phyloP scores from a whole-genome alignment of 805 yeast genomes.

The Zygotorulaspora chibaensis region DNA sequence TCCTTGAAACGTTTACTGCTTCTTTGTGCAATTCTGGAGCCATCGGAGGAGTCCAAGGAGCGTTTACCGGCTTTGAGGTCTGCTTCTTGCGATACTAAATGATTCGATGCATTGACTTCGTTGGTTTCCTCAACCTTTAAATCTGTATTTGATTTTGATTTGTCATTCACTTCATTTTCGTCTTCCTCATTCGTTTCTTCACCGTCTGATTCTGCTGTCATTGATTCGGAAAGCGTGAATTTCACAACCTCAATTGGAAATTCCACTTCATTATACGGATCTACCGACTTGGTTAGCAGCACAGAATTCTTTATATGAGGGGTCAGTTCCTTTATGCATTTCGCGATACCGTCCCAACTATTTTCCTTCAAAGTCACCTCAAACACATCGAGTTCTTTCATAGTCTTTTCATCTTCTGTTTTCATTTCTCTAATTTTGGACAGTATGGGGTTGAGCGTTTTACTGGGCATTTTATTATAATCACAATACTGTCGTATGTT shows the following conservation, averaged over 20 bases:
- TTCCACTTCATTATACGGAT: slow-evolving; percentile 49
- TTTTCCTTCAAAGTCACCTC: slow-evolving; percentile 22
- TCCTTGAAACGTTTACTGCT: slow-evolving; percentile 41
- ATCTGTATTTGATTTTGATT: background rate
- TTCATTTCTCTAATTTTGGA: slow-evolving; percentile 35
- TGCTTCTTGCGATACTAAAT: slow-evolving; percentile 14
- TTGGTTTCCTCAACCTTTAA: slow-evolving; percentile 10
- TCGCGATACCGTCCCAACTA: slow-evolving; percentile 31
- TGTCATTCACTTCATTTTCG: slow-evolving; percentile 15
- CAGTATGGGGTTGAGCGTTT: slow-evolving; percentile 27
- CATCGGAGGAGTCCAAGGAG: slow-evolving; percentile 19
- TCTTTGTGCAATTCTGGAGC: slow-evolving; percentile 31
- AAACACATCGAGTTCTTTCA: slow-evolving; percentile 33
- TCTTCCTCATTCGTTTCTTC: slow-evolving; percentile 11
- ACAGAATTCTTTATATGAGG: slow-evolving; percentile 39
- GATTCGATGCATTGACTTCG: slow-evolving; percentile 16
- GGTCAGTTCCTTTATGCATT: slow-evolving; percentile 25
- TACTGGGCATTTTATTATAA: background rate
- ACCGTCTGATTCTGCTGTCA: background rate
- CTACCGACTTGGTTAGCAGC: slow-evolving; percentile 39
- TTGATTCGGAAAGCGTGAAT: slow-evolving; percentile 29
- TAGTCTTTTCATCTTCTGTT: slow-evolving; percentile 36
- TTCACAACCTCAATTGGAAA: slow-evolving; percentile 44
- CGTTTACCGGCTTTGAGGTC: slow-evolving; percentile 14
- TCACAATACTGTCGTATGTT: slow-evolving; percentile 19